Evolutionary conservation across 2,329 filamentous ascomycete genomes (phyloP), one percentile per base, ranked within the genome.

Genomic region (Aspergillus alliaceus): DNA sequence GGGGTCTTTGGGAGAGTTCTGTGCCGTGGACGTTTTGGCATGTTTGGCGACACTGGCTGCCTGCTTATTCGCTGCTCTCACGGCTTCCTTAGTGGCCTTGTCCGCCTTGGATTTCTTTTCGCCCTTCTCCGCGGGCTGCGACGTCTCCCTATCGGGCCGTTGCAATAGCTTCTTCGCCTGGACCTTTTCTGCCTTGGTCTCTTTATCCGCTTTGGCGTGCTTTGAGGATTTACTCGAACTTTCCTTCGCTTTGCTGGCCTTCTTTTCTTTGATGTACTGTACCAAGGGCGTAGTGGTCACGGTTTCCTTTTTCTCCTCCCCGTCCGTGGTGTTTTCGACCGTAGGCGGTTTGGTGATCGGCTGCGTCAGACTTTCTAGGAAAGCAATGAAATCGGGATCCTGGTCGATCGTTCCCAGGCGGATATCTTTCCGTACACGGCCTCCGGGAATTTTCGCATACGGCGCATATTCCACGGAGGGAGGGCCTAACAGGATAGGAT

Each of bases 401-500:
- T 96, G 92, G 67, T 99, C 95, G 64, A 99, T 98, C 3, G 92
- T 96, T 53, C 93, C 95, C 72, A 96, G 91, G 14, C 93, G 87
- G 53, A 87, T 86, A 78, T 99, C 95, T 53, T 86, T 85, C 32
- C 91, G 87, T 50, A 85, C 85, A 72, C 90, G 91, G 34, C 82
- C 84, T 58, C 85, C 85, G 1, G 93, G 91, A 1, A 91, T 84
- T 67, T 93, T 93, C 64, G 91, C 90, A 77, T 93, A 96, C 1
- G 89, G 85, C 18, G 93, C 86, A 67, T 90, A 90, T 68, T 96
- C 93, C 49, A 97, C 80, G 5, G 84, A 83, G 0, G 95, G 93
- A 1, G 90, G 90, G 0, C 90, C 90, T 54, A 95, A 79, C 2
- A 97, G 83, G 25, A 87, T 87, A 1, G 88, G 78, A 65, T 88